Base-by-base conservation (phyloP, 139 green algal species). In the Eudorina sp. region DNA sequence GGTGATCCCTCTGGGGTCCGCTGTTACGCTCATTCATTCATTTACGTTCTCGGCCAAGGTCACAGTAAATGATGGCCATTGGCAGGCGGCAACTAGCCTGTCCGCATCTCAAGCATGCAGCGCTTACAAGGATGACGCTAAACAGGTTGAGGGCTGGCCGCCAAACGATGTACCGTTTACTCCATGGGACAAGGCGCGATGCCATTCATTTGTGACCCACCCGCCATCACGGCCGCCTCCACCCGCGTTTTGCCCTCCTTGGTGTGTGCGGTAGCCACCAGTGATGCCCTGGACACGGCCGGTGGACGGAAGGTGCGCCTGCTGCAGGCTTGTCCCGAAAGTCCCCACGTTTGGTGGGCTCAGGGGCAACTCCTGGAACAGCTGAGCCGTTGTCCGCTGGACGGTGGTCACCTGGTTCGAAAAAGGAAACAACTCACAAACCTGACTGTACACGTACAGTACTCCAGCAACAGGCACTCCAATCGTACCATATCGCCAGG, bases 331-430 rank as follows among this genome's bases (percentile, higher is more conserved):
- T 27, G 40, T 69, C 21, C 82, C 82, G 46, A 51, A 79, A 11
- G 34, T 38, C 25, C 53, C 79, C 41, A 79, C 1, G 60, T 66
- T 41, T 3, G 68, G 66, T 55, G 83, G 36, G 68, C 83, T 88
- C 13, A 13, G 9, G 6, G 48, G 66, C 46, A 88, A 21, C 46
- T 88, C 53, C 29, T 40, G 76, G 43, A 88, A 92, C 18, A 91
- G 84, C 43, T 92, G 90, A n/a, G n/a, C n/a, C n/a, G n/a, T n/a
- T 41, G 88, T 91, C 40, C 79, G 86, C 80, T 92, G 86, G 45
- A 91, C 75, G 29, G 86, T 91, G 0, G 90, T 93, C 36, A 89
- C 88, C 90, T 93, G 90, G 13, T 3, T 3, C 34, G 29, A 73
- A 16, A 40, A 73, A 40, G 4, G 5, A 5, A 68, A 19, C 23